phyloP scores from a whole-genome alignment of 2,329 filamentous ascomycete genomes.

The Colletotrichum musae region DNA sequence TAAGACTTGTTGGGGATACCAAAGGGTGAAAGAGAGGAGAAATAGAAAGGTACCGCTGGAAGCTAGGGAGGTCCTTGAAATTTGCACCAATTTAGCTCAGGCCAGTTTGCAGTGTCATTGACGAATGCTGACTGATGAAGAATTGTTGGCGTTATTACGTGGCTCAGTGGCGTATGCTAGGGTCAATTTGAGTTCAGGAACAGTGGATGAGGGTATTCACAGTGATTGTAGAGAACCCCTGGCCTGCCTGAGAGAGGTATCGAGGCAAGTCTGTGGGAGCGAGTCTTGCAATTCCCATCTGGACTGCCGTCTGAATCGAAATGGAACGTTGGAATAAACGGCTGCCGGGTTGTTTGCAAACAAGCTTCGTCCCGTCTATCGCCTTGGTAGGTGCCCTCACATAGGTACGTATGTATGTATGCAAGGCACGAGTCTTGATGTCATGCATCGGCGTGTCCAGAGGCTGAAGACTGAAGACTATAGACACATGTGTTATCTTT shows the following conservation, averaged over 20 bases:
- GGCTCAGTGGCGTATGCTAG: not conserved
- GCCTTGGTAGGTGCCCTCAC: no score
- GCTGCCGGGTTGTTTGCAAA: not conserved
- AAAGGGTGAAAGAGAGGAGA: not conserved
- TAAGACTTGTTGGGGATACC: slow-evolving; percentile 1
- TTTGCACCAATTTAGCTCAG: slow-evolving; percentile 6
- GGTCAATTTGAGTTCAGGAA: not conserved
- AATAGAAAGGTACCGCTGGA: no score
- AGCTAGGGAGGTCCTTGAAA: not conserved
- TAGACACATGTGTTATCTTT: not conserved
- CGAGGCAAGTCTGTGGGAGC: no score
- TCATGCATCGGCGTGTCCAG: slow-evolving; percentile 13
- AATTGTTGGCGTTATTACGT: slow-evolving; percentile 9
- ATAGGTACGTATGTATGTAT: not conserved
- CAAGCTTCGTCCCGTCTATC: slow-evolving; percentile 8
- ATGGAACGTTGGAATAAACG: not conserved
- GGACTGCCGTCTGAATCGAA: not conserved
- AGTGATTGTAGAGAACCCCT: not conserved
- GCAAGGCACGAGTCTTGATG: slow-evolving; percentile 10
- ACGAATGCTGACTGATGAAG: not conserved
- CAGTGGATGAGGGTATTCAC: not conserved
- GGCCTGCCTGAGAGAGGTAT: no score
- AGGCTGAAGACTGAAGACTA: not conserved
- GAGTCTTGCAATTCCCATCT: not conserved
- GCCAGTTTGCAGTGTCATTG: not conserved